Conservation (phyloP, 2,329 filamentous ascomycete species). For the Aspergillus cejpii region DNA sequence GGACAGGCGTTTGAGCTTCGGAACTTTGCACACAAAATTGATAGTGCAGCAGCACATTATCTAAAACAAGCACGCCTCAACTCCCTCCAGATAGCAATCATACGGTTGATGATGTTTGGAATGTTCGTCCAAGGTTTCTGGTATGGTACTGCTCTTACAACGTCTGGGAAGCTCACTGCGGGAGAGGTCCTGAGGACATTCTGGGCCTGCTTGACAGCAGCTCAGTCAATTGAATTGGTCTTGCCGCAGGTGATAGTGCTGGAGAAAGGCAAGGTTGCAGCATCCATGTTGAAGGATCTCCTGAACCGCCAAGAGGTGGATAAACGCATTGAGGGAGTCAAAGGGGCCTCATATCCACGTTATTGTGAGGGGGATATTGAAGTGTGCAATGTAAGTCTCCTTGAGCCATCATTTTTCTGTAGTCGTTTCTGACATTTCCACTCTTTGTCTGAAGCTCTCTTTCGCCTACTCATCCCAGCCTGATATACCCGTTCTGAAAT, state of each 20-base stretch:
- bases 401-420: not conserved
- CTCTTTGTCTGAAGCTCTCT: constrained; percentile 51
- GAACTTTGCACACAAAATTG: constrained; percentile 56
- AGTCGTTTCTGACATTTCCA: constrained; percentile 12
- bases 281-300: constrained; percentile 52
- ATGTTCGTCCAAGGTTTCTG: constrained; percentile 89
- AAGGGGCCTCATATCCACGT: constrained; percentile 26
- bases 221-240: constrained; percentile 66
- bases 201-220: constrained; percentile 69
- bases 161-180: constrained; percentile 50
- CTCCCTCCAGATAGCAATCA: constrained; percentile 64
- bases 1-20: constrained; percentile 62
- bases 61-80: constrained; percentile 61
- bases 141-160: constrained; percentile 69
- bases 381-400: constrained; percentile 54
- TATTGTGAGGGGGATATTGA: constrained; percentile 62
- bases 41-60: constrained; percentile 57
- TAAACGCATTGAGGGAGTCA: constrained; percentile 22
- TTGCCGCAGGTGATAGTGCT: constrained; percentile 71
- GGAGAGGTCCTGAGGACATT: constrained; percentile 76
- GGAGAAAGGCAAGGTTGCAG: constrained; percentile 71
- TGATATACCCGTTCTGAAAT: constrained; percentile 52
- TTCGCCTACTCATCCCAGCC: constrained; percentile 75
- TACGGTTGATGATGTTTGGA: constrained; percentile 65
- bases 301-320: constrained; percentile 25